Evolutionary conservation across 2,329 filamentous ascomycete genomes (phyloP).

Genomic region (Ophiocordyceps camponoti-saundersi): DNA sequence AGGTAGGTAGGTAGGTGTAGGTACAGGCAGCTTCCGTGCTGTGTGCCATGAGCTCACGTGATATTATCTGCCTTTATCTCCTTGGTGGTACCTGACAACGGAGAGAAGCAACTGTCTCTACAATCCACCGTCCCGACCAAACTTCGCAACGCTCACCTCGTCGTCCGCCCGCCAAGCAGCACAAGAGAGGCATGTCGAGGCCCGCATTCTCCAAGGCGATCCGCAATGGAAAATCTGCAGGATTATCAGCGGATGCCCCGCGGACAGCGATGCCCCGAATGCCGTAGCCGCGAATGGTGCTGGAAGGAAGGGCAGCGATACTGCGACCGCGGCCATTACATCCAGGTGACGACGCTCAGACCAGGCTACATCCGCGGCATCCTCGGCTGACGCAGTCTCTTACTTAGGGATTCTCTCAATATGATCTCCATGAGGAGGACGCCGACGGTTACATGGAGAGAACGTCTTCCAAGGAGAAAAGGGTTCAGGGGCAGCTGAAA

Average conservation of each 20-base stretch:
- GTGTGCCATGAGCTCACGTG: too few species aligned
- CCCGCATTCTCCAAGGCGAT: neutral
- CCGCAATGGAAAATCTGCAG: conserved; percentile 21
- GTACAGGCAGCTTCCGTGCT: too few species aligned
- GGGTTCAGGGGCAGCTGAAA: conserved; percentile 36
- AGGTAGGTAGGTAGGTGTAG: too few species aligned
- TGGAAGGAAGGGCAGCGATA: conserved; percentile 61
- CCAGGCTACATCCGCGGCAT: too few species aligned
- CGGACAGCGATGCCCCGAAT: conserved; percentile 42
- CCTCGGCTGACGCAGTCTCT: neutral
- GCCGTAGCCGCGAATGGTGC: conserved; percentile 56
- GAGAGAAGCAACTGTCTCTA: too few species aligned
- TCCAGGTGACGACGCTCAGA: conserved; percentile 37
- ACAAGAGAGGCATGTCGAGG: too few species aligned
- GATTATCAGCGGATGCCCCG: conserved; percentile 32
- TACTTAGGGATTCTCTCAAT: conserved; percentile 33
- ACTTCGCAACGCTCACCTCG: too few species aligned
- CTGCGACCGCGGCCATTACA: conserved; percentile 65
- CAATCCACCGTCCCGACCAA: too few species aligned
- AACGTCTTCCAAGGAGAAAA: conserved; percentile 38
- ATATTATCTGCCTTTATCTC: too few species aligned
- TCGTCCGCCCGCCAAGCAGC: too few species aligned
- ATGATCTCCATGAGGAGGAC: conserved; percentile 49
- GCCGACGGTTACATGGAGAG: conserved; percentile 46
- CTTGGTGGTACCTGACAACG: too few species aligned